phyloP scores from a whole-genome alignment of 495 filamentous ascomycete genomes.

The Neurospora sp. region DNA sequence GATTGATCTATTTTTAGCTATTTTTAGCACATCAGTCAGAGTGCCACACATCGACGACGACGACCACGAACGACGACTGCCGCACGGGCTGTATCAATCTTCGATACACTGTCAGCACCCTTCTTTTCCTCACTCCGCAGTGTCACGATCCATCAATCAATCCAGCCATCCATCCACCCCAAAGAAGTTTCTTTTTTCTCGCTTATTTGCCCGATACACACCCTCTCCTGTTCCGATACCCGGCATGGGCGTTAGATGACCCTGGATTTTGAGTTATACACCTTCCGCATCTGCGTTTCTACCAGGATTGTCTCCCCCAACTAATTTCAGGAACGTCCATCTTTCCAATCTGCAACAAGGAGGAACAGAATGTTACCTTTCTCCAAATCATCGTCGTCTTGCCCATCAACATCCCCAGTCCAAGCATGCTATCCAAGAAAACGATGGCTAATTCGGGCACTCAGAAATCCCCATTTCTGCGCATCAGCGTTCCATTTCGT shows the following conservation, averaged over 20 bases:
- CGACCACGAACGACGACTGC: neutral
- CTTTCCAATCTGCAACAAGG: neutral
- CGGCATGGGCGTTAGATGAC: neutral
- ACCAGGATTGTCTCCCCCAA: neutral
- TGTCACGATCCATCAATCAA: neutral
- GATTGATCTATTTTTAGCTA: slow-evolving; percentile 23
- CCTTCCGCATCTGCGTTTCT: neutral
- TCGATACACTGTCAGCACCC: neutral
- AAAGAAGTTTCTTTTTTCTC: neutral
- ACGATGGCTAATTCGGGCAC: neutral
- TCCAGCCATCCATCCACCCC: neutral
- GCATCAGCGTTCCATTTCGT: neutral
- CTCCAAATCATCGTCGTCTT: neutral
- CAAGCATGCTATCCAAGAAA: neutral
- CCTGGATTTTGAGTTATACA: neutral
- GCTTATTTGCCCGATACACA: neutral
- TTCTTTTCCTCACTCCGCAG: neutral
- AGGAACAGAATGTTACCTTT: neutral
- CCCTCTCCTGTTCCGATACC: neutral
- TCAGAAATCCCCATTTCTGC: neutral
- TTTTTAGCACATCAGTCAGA: slow-evolving; percentile 18
- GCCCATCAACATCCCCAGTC: neutral
- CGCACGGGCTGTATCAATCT: neutral
- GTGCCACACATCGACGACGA: neutral
- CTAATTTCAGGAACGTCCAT: neutral